These are phyloP conservation scores for Colletotrichum tamarilloi DNA, from an alignment of 2,329 filamentous ascomycete species.

Conservation along the genomic window DNA sequence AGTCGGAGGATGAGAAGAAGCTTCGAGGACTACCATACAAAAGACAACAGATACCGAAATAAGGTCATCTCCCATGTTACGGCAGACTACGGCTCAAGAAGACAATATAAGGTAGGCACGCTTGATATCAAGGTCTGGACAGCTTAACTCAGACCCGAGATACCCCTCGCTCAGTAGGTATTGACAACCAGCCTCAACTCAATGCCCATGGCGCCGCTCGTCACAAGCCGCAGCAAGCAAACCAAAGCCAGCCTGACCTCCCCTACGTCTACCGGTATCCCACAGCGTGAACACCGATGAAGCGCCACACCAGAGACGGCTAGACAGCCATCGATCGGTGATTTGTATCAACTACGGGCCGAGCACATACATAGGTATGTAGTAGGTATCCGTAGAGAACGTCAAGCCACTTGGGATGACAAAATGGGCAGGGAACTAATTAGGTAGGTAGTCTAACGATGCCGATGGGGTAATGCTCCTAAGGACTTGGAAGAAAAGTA, in stretches of 20 bases:
- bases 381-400: neutral
- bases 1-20: neutral
- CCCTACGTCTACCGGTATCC: neutral
- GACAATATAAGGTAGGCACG: too few relatives aligned
- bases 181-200: neutral
- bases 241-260: neutral
- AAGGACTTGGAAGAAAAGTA: neutral
- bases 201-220: neutral
- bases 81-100: too few relatives aligned
- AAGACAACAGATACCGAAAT: neutral
- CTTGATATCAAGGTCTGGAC: neutral
- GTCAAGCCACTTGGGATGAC: neutral
- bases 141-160: neutral
- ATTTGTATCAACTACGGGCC: neutral
- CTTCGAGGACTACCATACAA: neutral
- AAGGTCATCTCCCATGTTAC: neutral
- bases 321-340: neutral
- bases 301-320: neutral
- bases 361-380: neutral
- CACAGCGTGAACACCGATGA: neutral
- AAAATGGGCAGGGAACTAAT: neutral
- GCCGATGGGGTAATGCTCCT: too few relatives aligned
- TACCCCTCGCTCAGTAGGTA: neutral
- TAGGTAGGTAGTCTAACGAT: neutral
- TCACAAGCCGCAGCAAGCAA: neutral